Evolutionary conservation across 257 asterid species (phyloP), one percentile per base, ranked within the genome.

Genomic region (Scutellaria galericulata): DNA sequence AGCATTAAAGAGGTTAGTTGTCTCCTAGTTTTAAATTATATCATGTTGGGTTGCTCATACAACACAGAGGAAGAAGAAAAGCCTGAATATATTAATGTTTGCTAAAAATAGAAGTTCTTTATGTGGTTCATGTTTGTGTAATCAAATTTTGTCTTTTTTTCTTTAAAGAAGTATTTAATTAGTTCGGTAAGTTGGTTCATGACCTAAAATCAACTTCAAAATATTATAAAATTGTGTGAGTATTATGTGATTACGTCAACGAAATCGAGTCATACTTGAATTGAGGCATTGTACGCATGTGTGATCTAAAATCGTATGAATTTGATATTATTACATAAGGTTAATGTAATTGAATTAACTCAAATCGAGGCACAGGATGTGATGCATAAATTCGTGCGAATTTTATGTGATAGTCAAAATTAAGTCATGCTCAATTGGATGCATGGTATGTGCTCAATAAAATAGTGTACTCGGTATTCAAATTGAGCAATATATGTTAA

Each of bases 1-100:
- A 65, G 37, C 78, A 82, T 78, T 85, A 85, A 87, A 83, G 80
- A 72, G 78, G 70, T 31, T 63, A 65, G 71, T 58, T 83, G 86
- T 77, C 84, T 70, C 48, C 56, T 83, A 76, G 79, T 77, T 70
- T 7, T 44, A 53, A 50, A 77, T 18, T 44, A n/a, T 64, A 18
- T 69, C 71, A 41, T 81, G 75, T 37, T 58, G 75, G 62, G 7
- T 22, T 50, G 9, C 5, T 13, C 42, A 27, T 11, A 58, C 37
- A 31, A 3, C 9, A 7, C 0, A 9, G 27, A 6, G 6, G 52
- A 20, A 1, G 18, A 9, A 15, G 20, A 53, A 18, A 42, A 51
- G 53, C 40, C 15, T 13, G 45, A 27, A 9, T 3, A 14, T 27
- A 53, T 68, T 24, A 14, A 40, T 61, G 44, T n/a, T 47, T 64